A percentile compares a stretch with the other conserved stretches of the same genome.
These are phyloP conservation scores for Dactylellina parvicollis DNA, from an alignment of 2,329 filamentous ascomycete genomes.

Conservation along the genomic window DNA sequence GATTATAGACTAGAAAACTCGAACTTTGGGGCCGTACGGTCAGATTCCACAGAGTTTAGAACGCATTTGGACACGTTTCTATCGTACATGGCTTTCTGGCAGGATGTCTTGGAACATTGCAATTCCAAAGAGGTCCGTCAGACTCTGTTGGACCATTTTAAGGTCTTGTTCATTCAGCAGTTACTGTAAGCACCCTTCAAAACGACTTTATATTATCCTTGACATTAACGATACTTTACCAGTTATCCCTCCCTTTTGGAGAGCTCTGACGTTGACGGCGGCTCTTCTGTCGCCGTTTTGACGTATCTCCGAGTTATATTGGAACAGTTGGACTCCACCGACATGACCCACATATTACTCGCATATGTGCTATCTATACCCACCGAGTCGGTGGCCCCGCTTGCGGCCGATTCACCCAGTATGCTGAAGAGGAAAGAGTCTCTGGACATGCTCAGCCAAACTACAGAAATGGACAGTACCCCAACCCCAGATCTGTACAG, in stretches of 20 bases:
- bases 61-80: slow-evolving; percentile 92
- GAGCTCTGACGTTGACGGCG: slow-evolving; percentile 95
- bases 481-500: slow-evolving; percentile 91
- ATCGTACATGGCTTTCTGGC: slow-evolving; percentile 96
- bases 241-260: slow-evolving; percentile 95
- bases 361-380: slow-evolving; percentile 89
- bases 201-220: slow-evolving; percentile 11
- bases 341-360: slow-evolving; percentile 92
- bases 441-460: slow-evolving; percentile 82
- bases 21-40: slow-evolving; percentile 70
- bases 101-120: slow-evolving; percentile 96
- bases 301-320: slow-evolving; percentile 92
- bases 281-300: slow-evolving; percentile 93
- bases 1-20: slow-evolving; percentile 76
- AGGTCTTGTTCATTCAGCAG: slow-evolving; percentile 94
- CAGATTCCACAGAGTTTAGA: slow-evolving; percentile 78
- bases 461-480: slow-evolving; percentile 77
- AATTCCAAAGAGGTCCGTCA: slow-evolving; percentile 89
- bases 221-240: slow-evolving; percentile 29
- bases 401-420: slow-evolving; percentile 63
- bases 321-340: slow-evolving; percentile 88
- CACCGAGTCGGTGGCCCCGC: slow-evolving; percentile 66
- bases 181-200: slow-evolving; percentile 72
- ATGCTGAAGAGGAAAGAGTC: slow-evolving; percentile 85
- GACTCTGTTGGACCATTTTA: slow-evolving; percentile 94